These are phyloP conservation scores for Cystobasidiopsis lactophilus DNA, from an alignment of 768 basidiomycete species.

Conservation along the genomic window DNA sequence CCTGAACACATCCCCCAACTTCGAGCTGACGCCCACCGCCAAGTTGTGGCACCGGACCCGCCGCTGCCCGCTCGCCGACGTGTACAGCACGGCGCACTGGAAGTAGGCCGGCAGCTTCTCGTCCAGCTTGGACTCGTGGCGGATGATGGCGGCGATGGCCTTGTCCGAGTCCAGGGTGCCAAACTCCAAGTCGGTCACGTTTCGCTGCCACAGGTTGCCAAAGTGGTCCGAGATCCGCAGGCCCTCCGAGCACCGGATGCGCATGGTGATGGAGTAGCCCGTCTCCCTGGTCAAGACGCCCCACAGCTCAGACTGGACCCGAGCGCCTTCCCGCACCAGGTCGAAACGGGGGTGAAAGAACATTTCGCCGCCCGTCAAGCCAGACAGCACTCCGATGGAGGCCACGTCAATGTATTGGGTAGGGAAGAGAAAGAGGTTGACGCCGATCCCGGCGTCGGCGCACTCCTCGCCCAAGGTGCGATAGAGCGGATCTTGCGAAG, in stretches of 20 bases:
- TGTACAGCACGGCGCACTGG: conserved; percentile 75
- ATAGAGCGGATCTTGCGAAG: conserved; percentile 59
- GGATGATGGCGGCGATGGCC: conserved; percentile 48
- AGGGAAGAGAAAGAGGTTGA: conserved; percentile 70
- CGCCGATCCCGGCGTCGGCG: conserved; percentile 68
- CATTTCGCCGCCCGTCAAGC: conserved; percentile 65
- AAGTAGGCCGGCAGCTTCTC: conserved; percentile 51
- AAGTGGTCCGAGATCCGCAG: conserved; percentile 30
- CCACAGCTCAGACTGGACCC: conserved; percentile 52
- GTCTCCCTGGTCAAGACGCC: conserved; percentile 46
- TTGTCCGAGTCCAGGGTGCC: conserved; percentile 64
- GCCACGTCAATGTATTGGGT: conserved; percentile 62
- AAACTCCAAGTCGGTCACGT: conserved; percentile 52
- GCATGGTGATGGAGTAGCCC: conserved; percentile 56
- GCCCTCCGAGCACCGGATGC: conserved; percentile 60
- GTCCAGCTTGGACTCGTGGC: conserved; percentile 42
- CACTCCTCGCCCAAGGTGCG: conserved; percentile 64
- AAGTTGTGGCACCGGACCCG: conserved; percentile 69
- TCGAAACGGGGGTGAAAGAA: conserved; percentile 85
- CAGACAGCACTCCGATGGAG: conserved; percentile 45
- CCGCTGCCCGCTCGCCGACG: conserved; percentile 49
- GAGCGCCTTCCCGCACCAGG: conserved; percentile 38
- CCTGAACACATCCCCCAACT: conserved; percentile 80
- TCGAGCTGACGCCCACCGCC: conserved; percentile 51
- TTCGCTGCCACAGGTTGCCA: conserved; percentile 48